Percentiles rank a stretch among this genome's conserved stretches.
Evolutionary conservation across 169 alveolate species (phyloP).

Genomic region (Hammondia hammondi): DNA sequence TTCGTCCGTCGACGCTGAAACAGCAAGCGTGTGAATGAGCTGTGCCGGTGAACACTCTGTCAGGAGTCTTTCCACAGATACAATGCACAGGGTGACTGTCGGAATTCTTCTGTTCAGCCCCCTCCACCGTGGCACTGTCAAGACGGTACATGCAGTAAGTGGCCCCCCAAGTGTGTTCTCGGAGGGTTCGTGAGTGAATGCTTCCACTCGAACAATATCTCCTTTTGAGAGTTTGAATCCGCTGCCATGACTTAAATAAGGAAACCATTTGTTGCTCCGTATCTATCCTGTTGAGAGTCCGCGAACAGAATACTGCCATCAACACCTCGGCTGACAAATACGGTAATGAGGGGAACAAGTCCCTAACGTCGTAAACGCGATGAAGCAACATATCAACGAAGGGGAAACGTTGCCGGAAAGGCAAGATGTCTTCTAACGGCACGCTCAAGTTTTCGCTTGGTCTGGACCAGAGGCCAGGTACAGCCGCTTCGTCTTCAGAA

Average conservation of each 20-base stretch:
- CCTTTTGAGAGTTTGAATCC: neutral
- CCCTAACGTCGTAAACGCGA: neutral
- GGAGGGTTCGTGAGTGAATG: neutral
- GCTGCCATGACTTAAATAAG: neutral
- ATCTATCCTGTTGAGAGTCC: neutral
- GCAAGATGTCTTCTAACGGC: neutral
- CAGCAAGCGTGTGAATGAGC: too few relatives aligned
- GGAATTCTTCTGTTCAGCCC: neutral
- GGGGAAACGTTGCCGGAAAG: constrained; percentile 23
- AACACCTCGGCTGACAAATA: neutral
- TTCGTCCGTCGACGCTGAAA: too few relatives aligned
- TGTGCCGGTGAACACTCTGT: too few relatives aligned
- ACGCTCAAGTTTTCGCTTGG: too few relatives aligned
- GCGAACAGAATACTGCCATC: constrained; percentile 13
- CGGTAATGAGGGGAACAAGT: neutral
- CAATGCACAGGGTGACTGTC: too few relatives aligned
- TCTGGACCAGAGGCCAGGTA: too few relatives aligned
- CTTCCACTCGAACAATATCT: neutral
- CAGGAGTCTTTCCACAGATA: too few relatives aligned
- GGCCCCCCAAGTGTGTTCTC: neutral
- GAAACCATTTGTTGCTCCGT: neutral
- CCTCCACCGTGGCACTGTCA: neutral
- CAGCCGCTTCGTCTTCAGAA: too few relatives aligned
- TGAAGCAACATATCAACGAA: constrained; percentile 22
- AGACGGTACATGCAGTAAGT: neutral